Conservation (phyloP, 306 rosid genomes). For the Dalbergia oliveri region DNA sequence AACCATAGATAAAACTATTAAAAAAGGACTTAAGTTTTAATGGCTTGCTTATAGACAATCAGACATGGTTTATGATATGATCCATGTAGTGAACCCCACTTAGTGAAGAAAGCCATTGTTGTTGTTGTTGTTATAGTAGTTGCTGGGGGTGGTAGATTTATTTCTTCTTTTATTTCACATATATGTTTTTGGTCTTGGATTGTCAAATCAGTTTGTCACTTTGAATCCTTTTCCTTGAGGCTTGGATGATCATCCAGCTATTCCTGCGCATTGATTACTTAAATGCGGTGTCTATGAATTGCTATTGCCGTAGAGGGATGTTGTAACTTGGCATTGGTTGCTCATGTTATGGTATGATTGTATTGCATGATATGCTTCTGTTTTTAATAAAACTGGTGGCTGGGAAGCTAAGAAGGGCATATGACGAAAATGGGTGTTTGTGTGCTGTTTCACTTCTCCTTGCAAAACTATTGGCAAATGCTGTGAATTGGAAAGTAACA, state of each 20-base stretch:
- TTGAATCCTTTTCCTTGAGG: background rate
- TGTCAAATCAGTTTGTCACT: background rate
- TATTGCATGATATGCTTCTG: background rate
- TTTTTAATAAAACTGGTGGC: background rate
- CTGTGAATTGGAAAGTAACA: background rate
- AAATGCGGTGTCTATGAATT: slow-evolving; percentile 23
- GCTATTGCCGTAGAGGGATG: background rate
- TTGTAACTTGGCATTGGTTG: slow-evolving; percentile 2
- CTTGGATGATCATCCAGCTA: slow-evolving; percentile 27
- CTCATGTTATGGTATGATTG: background rate
- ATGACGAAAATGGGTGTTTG: background rate
- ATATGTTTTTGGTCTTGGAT: background rate
- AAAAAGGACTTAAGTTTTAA: no score
- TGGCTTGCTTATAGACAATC: no score
- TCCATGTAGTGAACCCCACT: no score
- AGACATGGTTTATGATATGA: no score
- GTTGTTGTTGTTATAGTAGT: background rate
- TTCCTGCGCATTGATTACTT: slow-evolving; percentile 29
- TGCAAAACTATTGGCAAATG: slow-evolving; percentile 3
- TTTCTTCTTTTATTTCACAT: background rate
- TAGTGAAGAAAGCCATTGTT: no score
- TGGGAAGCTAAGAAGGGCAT: background rate
- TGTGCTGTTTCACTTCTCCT: background rate
- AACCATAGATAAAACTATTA: no score
- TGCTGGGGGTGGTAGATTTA: background rate